Evolutionary conservation across 768 basidiomycete species (phyloP).

Genomic region (Crucibulum laeve): DNA sequence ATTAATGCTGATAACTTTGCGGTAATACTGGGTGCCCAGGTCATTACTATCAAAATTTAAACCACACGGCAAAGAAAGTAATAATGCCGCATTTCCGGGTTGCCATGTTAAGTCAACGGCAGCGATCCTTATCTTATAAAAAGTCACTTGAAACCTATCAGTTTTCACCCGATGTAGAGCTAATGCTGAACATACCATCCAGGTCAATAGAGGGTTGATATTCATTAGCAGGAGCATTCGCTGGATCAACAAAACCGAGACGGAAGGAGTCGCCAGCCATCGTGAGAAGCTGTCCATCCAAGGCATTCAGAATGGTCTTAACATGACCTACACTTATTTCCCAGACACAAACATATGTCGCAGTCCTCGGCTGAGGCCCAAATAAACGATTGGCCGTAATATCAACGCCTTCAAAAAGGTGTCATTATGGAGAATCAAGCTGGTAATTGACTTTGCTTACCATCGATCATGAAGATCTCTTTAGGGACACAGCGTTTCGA

Average conservation of each 20-base stretch:
- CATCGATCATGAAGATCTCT: conserved; percentile 47
- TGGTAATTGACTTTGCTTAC: conserved; percentile 16
- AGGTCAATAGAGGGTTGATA: conserved; percentile 62
- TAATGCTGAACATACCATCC: conserved; percentile 53
- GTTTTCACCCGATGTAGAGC: conserved; percentile 1
- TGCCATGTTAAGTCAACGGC: conserved; percentile 53
- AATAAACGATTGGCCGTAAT: conserved; percentile 85
- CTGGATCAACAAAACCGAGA: conserved; percentile 66
- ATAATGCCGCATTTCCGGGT: conserved; percentile 47
- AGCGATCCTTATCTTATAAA: conserved; percentile 64
- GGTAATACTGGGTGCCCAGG: conserved; percentile 61
- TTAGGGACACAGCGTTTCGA: conserved; percentile 13
- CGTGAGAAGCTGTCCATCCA: conserved; percentile 44
- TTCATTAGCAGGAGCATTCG: conserved; percentile 77
- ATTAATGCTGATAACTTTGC: conserved; percentile 56
- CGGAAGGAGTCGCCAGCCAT: conserved; percentile 56
- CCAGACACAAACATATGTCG: conserved; percentile 93
- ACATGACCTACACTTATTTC: conserved; percentile 72
- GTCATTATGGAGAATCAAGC: not conserved
- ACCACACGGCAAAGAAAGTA: conserved; percentile 54
- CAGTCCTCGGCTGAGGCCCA: conserved; percentile 79
- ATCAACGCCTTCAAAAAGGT: conserved; percentile 53
- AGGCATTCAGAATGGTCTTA: conserved; percentile 50
- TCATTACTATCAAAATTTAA: conserved; percentile 71
- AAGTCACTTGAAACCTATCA: conserved; percentile 58